Base-by-base conservation (phyloP, 129 eudicot species). In the Chrysanthemum seticuspe region DNA sequence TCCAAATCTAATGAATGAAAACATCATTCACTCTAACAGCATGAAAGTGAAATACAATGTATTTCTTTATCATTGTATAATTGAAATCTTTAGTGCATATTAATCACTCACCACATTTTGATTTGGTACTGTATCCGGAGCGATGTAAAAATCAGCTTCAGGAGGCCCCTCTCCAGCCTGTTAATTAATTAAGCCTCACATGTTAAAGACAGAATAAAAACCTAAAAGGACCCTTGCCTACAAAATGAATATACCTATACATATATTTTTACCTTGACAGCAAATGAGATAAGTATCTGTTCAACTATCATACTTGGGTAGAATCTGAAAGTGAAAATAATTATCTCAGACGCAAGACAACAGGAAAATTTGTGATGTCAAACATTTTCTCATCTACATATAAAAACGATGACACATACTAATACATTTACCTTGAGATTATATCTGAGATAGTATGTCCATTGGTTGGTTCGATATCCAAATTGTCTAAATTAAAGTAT, bases 241-340 rank as follows among this genome's bases (percentile, higher is more conserved):
- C 51, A 36, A 49, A 72, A 73, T 13, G 51, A 40, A 76, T 68
- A 59, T 52, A 13, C 15, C 2, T 29, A 36, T 12, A 67, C 25
- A 45, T 62, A 29, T 21, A 21, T 14, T 52, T 59, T 51, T 64
- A 75, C 86, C 86, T 74, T 66, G 54, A 78, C 67, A 57, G 50
- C 61, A 68, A 83, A 64, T 11, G 83, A 78, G 44, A 71, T 67
- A 47, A 78, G 74, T 62, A 83, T 50, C 23, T 44, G 34, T 51
- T 74, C 78, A 61, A 83, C 62, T 67, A 74, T 70, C 83, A 78
- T 63, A 48, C 31, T 74, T 70, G 86, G 86, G 66, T 78, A 83
- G 79, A 74, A 83, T 78, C 86, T 83, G 81, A 55, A 78, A 64
- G 36, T 29, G 70, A 67, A 71, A 63, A 21, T 47, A 5, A 60